Evolutionary conservation across 2,329 filamentous ascomycete species (phyloP), one percentile per base, ranked within the genome.

Genomic region (Helotiales sp.): DNA sequence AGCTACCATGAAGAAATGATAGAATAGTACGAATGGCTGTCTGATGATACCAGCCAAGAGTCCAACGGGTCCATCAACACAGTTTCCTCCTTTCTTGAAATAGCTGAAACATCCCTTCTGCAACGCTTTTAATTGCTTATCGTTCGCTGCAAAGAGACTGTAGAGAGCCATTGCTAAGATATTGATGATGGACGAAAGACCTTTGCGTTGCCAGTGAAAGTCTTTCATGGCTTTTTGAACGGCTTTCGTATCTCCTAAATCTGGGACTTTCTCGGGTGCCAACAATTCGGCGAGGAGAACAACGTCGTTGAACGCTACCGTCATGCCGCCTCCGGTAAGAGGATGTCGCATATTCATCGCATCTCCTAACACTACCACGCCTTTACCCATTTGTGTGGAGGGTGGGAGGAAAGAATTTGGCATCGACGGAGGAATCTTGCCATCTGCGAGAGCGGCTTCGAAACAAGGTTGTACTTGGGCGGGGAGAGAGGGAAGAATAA

Each of bases 331-430:
- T 53, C 95, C 95, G 0, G 95, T 99, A 12, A 99, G 81, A 1
- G 95, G 95, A 75, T 99, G 95, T n/a, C 95, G 90, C 95, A 99
- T 99, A 78, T 99, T 99, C 81, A 96, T 88, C 13, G 95, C 93
- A 72, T 99, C 95, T 58, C 95, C 95, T 8, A 98, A 81, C 33
- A 99, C 79, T 49, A 96, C 81, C 59, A 96, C 76, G 3, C 91
- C 91, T 1, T 86, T 83, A 10, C 83, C 82, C 70, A 90, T 89
- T 59, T 89, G 89, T 44, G 75, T 76, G 0, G 85, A 82, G 0
- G 95, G 85, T 5, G 95, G 93, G 2, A 99, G 84, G 81, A 90
- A 99, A 60, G 89, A 93, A 76, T 98, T 99, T 52, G 95, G 95
- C 95, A 99, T 99, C 66, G 86, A 91, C 62, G 75, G 75, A 15